Evolutionary conservation across 2,329 filamentous ascomycete species (phyloP), one percentile per base, ranked within the genome.

Genomic region (Blumeria graminis): DNA sequence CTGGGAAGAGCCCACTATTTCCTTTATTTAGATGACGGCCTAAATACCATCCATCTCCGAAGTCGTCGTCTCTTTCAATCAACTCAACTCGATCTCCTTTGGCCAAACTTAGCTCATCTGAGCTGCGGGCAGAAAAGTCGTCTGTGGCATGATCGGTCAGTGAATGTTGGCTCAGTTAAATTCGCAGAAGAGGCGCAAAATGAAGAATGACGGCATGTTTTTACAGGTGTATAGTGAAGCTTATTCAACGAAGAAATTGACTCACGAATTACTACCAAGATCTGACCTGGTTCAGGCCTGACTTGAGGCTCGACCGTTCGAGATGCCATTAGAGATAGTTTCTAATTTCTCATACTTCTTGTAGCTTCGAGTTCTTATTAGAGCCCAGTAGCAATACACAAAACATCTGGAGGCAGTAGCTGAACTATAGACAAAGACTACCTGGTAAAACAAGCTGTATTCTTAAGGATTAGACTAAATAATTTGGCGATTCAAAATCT

Each of bases 121-220:
- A 84, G 69, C 88, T 93, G 62, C 92, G 81, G 57, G 90, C 89
- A 63, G 81, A 74, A 68, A 98, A 96, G 70, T 95, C 88, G 71
- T 98, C 87, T 94, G 52, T 10, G 32, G 55, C 60, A 56, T 10
- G 58, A 57, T 10, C 35, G 14, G 55, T 62, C 50, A 63, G 62
- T 56, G 41, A n/a, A 34, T 33, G 6, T 52, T 28, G 22, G 22
- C 22, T 28, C 22, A 4, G 4, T 28, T 28, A 1, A 28, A 28
- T 28, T 28, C 22, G 22, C 22, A 28, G 22, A 28, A 28, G n/a
- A 50, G 32, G 11, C 45, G 10, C 10, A 50, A 11, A 13, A 50
- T 50, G 2, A 50, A 28, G 57, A 6, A 34, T 57, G 32, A 18
- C 34, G 33, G 22, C 36, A 55, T 55, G 13, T 35, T 56, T 55